phyloP scores from a whole-genome alignment of 345 rosid species.

The Cardamine occulta region DNA sequence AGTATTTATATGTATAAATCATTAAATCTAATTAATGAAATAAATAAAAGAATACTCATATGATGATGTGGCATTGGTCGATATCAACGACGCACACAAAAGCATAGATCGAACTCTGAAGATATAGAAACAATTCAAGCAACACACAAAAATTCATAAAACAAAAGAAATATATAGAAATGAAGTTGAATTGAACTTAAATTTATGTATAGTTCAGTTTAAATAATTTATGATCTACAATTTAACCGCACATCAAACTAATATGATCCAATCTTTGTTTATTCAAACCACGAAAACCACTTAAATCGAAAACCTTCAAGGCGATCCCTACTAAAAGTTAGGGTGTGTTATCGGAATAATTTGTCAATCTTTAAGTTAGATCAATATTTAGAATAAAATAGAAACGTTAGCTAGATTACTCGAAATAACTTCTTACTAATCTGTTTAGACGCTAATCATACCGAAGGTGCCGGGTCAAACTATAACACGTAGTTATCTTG shows the following conservation, averaged over 20 bases:
- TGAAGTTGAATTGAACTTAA: background rate
- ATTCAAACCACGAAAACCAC: background rate
- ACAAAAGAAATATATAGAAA: background rate
- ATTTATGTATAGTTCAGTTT: background rate
- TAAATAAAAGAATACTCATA: background rate
- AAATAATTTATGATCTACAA: background rate
- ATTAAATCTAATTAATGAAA: background rate
- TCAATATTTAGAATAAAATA: background rate
- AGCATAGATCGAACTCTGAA: background rate
- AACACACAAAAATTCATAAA: background rate
- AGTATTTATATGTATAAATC: background rate
- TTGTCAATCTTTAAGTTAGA: slow-evolving; percentile 8
- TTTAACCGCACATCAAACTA: background rate
- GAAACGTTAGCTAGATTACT: background rate
- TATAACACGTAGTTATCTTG: background rate
- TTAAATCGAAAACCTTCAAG: background rate
- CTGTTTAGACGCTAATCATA: slow-evolving; percentile 12
- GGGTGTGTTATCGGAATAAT: background rate
- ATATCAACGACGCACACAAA: background rate
- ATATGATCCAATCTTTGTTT: background rate
- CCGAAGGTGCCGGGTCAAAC: slow-evolving; percentile 15
- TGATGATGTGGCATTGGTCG: background rate
- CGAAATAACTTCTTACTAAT: background rate
- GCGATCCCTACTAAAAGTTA: background rate
- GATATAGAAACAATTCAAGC: background rate